These are phyloP conservation scores for Calonectria pauciramosa DNA, from an alignment of 2,329 filamentous ascomycete species.

Conservation along the genomic window DNA sequence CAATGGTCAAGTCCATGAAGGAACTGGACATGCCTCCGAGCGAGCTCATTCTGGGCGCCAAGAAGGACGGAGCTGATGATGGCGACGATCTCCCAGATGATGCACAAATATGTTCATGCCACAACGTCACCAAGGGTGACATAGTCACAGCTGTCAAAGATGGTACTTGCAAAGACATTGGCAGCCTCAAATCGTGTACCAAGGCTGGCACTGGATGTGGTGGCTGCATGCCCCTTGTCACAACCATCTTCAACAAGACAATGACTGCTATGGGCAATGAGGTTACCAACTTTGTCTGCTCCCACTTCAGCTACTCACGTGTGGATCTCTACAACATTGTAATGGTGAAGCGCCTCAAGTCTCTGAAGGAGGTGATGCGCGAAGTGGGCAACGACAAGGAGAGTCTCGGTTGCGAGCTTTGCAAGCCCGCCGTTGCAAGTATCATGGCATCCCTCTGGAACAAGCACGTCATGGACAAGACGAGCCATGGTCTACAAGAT, in stretches of 20 bases:
- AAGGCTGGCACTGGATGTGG: slow-evolving; percentile 94
- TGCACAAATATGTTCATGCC: slow-evolving; percentile 91
- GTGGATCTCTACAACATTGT: slow-evolving; percentile 93
- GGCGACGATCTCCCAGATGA: slow-evolving; percentile 86
- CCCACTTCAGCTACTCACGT: slow-evolving; percentile 86
- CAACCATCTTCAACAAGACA: slow-evolving; percentile 90
- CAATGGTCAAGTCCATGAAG: slow-evolving; percentile 88
- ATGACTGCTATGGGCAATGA: slow-evolving; percentile 90
- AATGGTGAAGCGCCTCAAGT: slow-evolving; percentile 82
- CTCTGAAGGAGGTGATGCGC: slow-evolving; percentile 82
- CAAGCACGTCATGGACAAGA: slow-evolving; percentile 81
- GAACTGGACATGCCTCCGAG: slow-evolving; percentile 82
- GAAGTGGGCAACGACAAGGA: slow-evolving; percentile 78
- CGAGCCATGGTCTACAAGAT: slow-evolving; percentile 83
- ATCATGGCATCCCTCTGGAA: slow-evolving; percentile 90
- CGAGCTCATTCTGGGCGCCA: slow-evolving; percentile 85
- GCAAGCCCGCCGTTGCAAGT: slow-evolving; percentile 85
- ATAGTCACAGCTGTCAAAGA: slow-evolving; percentile 80
- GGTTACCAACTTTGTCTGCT: slow-evolving; percentile 87
- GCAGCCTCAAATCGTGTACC: slow-evolving; percentile 88
- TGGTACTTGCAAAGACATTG: slow-evolving; percentile 84
- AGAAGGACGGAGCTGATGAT: slow-evolving; percentile 78
- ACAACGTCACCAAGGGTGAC: slow-evolving; percentile 91
- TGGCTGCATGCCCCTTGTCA: slow-evolving; percentile 89
- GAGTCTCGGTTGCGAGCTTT: slow-evolving; percentile 87